Evolutionary conservation across 1,284 basidiomycete species (phyloP).

Genomic region (Leccinum pallidistipes): DNA sequence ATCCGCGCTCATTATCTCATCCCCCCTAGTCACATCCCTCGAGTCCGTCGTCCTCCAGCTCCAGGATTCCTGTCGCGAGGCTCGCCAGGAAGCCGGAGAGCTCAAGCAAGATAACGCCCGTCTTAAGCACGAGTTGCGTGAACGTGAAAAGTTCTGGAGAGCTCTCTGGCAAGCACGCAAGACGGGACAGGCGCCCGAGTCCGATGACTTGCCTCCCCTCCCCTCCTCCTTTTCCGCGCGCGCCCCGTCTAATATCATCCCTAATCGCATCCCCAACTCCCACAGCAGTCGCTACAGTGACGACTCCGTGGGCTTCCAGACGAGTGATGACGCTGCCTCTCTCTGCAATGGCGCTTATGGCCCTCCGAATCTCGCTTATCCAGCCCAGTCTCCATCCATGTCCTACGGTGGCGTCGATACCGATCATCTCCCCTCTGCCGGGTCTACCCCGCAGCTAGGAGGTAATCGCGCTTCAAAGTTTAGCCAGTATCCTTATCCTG

Average conservation of each 20-base stretch:
- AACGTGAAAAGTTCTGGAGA: slow-evolving; percentile 71
- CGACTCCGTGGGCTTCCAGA: slow-evolving; percentile 44
- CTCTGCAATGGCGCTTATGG: slow-evolving; percentile 47
- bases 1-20: slow-evolving; percentile 19
- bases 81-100: slow-evolving; percentile 55
- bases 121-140: slow-evolving; percentile 60
- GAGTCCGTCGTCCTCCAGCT: slow-evolving; percentile 79
- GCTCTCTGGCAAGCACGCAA: slow-evolving; percentile 63
- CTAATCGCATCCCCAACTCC: slow-evolving; percentile 28
- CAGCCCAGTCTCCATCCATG: slow-evolving; percentile 48
- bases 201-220: slow-evolving; percentile 57
- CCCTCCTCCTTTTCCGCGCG: slow-evolving; percentile 42
- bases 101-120: slow-evolving; percentile 64
- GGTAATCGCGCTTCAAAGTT: slow-evolving; percentile 52
- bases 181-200: slow-evolving; percentile 50
- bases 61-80: slow-evolving; percentile 74
- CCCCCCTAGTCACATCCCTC: slow-evolving; percentile 60
- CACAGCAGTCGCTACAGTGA: slow-evolving; percentile 41
- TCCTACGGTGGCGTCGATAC: slow-evolving; percentile 44
- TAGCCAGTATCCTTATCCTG: slow-evolving; percentile 52
- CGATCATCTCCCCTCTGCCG: slow-evolving; percentile 40
- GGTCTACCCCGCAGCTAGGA: slow-evolving; percentile 37
- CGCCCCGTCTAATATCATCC: slow-evolving; percentile 20
- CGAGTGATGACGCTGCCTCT: slow-evolving; percentile 44
- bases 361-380: slow-evolving; percentile 40